Evolutionary conservation across 306 rosid genomes (phyloP).

Genomic region (Argentina anserina): DNA sequence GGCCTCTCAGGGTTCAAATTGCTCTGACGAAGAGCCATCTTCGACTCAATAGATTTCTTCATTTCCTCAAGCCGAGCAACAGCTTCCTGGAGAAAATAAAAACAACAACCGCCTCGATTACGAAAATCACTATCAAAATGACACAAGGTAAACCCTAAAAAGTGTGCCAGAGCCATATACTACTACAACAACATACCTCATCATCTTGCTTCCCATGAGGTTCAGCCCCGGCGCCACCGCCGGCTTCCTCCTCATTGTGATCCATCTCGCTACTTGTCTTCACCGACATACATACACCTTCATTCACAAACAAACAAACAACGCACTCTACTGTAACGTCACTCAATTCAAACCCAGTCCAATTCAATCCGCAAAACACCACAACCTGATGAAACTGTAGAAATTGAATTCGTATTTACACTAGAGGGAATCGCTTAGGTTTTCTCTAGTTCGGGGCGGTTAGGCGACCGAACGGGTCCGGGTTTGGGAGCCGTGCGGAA

Average conservation of each 20-base stretch:
- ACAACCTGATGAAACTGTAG: not conserved
- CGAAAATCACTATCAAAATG: constrained; percentile 10
- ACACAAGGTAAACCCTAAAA: constrained; percentile 11
- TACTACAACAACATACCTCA: constrained; percentile 64
- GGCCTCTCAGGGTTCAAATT: constrained; percentile 97
- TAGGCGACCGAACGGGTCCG: too few species aligned
- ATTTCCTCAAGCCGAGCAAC: constrained; percentile 88
- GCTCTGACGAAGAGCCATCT: constrained; percentile 78
- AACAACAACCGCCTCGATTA: not conserved
- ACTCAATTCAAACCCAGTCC: not conserved
- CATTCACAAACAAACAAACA: constrained; percentile 6
- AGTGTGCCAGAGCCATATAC: not conserved
- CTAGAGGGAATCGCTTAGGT: too few species aligned
- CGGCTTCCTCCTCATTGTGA: constrained; percentile 63
- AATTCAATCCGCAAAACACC: not conserved
- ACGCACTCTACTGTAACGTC: not conserved
- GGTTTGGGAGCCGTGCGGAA: too few species aligned
- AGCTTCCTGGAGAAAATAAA: constrained; percentile 54
- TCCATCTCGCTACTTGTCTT: constrained; percentile 40
- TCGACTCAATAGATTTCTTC: constrained; percentile 79
- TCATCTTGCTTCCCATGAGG: constrained; percentile 76
- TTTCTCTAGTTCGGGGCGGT: too few species aligned
- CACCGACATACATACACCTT: constrained; percentile 6
- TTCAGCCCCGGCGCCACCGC: constrained; percentile 40
- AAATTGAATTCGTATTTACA: too few species aligned